phyloP scores from a whole-genome alignment of 352 stramenopile species.

The Phytopythium kandeliae region DNA sequence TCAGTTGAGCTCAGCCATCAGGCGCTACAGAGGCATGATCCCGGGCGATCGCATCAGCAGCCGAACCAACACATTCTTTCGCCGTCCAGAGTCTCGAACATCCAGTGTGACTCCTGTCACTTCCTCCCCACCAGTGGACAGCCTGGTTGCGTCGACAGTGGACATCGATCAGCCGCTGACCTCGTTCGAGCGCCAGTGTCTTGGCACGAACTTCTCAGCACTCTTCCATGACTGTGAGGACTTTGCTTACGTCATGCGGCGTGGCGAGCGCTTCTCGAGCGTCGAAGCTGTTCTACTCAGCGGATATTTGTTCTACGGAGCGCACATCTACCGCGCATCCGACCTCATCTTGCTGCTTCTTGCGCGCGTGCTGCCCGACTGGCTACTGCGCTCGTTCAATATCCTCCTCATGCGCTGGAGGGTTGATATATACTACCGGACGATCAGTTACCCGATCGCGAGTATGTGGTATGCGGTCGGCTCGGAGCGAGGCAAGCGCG shows the following conservation, averaged over 20 bases:
- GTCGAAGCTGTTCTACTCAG: slow-evolving; percentile 3
- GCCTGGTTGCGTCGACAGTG: slow-evolving; percentile 1
- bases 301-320: slow-evolving; percentile 2
- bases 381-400: slow-evolving; percentile 11
- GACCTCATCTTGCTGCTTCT: slow-evolving; percentile 7
- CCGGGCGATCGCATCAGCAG: slow-evolving; percentile 2
- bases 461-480: too few species aligned
- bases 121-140: slow-evolving; percentile 3
- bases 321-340: slow-evolving; percentile 7
- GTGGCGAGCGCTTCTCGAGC: neutral
- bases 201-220: slow-evolving; percentile 6
- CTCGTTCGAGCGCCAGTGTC: slow-evolving; percentile 6
- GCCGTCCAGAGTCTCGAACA: too few species aligned
- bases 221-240: slow-evolving; percentile 9
- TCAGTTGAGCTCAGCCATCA: too few species aligned
- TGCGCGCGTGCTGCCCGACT: slow-evolving; percentile 5
- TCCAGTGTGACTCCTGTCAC: too few species aligned
- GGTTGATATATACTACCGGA: too few species aligned
- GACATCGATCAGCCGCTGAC: too few species aligned
- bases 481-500: too few species aligned
- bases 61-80: too few species aligned
- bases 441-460: too few species aligned
- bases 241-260: slow-evolving; percentile 4
- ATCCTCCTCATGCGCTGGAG: slow-evolving; percentile 13
- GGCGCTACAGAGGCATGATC: too few species aligned